Evolutionary conservation across 1,284 basidiomycete species (phyloP).

Genomic region (Cryptococcus hybrid): DNA sequence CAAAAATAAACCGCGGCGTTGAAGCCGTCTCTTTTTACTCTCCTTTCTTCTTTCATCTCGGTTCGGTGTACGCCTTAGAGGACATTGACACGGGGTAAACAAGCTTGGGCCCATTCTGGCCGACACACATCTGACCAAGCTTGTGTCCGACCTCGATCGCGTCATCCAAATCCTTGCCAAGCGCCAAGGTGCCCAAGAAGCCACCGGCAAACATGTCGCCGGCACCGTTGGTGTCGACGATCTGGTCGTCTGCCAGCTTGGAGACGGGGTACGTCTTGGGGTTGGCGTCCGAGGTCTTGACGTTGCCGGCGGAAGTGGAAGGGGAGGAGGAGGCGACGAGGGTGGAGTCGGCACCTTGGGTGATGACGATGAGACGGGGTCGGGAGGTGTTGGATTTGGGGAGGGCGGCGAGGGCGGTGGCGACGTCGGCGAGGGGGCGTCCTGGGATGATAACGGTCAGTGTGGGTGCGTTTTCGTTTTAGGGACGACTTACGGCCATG

Average conservation of each 20-base stretch:
- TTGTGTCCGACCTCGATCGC: slow-evolving; percentile 84
- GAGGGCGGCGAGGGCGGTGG: slow-evolving; percentile 66
- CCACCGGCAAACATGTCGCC: slow-evolving; percentile 99
- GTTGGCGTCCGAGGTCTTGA: slow-evolving; percentile 45
- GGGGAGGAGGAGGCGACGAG: slow-evolving; percentile 66
- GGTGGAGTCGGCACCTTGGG: slow-evolving; percentile 82
- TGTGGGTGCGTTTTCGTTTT: background rate
- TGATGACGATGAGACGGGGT: slow-evolving; percentile 84
- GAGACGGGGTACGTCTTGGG: slow-evolving; percentile 61
- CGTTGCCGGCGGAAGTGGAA: slow-evolving; percentile 53
- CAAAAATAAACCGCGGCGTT: slow-evolving; percentile 3
- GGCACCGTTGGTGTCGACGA: slow-evolving; percentile 99
- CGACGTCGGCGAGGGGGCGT: slow-evolving; percentile 64
- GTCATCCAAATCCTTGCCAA: slow-evolving; percentile 77
- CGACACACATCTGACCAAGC: slow-evolving; percentile 83
- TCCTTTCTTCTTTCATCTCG: background rate
- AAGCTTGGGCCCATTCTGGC: slow-evolving; percentile 61
- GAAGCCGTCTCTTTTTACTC: slow-evolving; percentile 3
- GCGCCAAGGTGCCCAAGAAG: slow-evolving; percentile 81
- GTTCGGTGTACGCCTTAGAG: slow-evolving; percentile 16
- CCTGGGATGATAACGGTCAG: slow-evolving; percentile 9
- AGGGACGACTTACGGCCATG: slow-evolving; percentile 47
- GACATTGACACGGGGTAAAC: slow-evolving; percentile 40
- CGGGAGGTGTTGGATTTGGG: slow-evolving; percentile 65
- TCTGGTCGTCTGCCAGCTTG: slow-evolving; percentile 64